A percentile compares a stretch with the other conserved stretches of the same genome.
These are phyloP conservation scores for Exophiala calicioides DNA, from an alignment of 2,329 filamentous ascomycete genomes.

Conservation along the genomic window DNA sequence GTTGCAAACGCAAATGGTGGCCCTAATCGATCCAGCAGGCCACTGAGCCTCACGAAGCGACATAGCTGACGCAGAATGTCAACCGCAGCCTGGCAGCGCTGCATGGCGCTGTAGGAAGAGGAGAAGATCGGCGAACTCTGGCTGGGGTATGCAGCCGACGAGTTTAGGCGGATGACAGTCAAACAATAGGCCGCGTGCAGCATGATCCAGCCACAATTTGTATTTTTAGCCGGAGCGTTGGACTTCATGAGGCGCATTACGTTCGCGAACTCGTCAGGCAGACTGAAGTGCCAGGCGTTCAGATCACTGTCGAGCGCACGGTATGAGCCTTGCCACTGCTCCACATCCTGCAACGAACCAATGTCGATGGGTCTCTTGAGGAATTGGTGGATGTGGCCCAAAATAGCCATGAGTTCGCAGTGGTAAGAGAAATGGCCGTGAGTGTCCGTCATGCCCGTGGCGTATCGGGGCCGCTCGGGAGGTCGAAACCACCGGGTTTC, in stretches of 20 bases:
- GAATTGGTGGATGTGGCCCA: slow-evolving; percentile 85
- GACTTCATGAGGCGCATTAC: slow-evolving; percentile 74
- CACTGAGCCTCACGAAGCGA: slow-evolving; percentile 73
- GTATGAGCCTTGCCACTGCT: slow-evolving; percentile 85
- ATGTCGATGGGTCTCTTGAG: slow-evolving; percentile 89
- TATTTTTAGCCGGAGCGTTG: slow-evolving; percentile 63
- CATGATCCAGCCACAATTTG: slow-evolving; percentile 87
- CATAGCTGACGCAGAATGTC: slow-evolving; percentile 78
- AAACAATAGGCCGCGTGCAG: slow-evolving; percentile 88
- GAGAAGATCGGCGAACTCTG: slow-evolving; percentile 87
- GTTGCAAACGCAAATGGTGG: slow-evolving; percentile 90
- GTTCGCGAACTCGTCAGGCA: slow-evolving; percentile 82
- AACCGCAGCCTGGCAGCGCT: slow-evolving; percentile 79
- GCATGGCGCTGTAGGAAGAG: slow-evolving; percentile 80
- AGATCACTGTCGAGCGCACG: slow-evolving; percentile 79
- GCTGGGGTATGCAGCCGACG: slow-evolving; percentile 88
- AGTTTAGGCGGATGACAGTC: slow-evolving; percentile 86
- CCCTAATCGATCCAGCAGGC: slow-evolving; percentile 75
- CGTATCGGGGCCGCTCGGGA: slow-evolving; percentile 59
- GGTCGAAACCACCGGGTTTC: slow-evolving; percentile 80
- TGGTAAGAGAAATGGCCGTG: slow-evolving; percentile 87
- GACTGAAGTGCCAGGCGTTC: slow-evolving; percentile 77
- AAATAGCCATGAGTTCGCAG: slow-evolving; percentile 82
- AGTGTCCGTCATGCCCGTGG: slow-evolving; percentile 72
- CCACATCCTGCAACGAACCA: slow-evolving; percentile 77